A percentile compares a stretch with the other conserved stretches of the same genome.
Conservation (phyloP, 148 eudicot species). For the Agrostemma githago region DNA sequence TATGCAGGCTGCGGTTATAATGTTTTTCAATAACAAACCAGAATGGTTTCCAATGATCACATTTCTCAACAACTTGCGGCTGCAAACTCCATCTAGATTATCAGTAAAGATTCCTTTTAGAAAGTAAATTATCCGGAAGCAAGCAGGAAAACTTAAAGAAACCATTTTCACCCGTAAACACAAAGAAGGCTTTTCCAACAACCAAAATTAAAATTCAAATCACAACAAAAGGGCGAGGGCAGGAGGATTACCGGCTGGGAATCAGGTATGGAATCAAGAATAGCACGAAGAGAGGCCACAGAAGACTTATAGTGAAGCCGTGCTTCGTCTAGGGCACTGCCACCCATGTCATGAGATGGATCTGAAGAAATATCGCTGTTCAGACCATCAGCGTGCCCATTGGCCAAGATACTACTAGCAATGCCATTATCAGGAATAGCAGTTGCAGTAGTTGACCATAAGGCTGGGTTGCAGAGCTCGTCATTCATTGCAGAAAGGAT, state of each 20-base stretch:
- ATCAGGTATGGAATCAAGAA: constrained; percentile 59
- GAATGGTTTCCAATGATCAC: not conserved
- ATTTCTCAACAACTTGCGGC: not conserved
- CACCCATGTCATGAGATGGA: constrained; percentile 59
- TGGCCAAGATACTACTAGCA: constrained; percentile 13
- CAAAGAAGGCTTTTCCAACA: not conserved
- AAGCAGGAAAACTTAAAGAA: not conserved
- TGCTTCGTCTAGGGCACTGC: constrained; percentile 83
- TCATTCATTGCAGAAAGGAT: constrained; percentile 88
- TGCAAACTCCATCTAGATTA: not conserved
- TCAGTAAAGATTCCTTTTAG: no score
- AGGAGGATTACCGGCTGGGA: constrained; percentile 37
- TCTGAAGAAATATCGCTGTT: constrained; percentile 53
- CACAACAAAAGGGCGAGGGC: not conserved
- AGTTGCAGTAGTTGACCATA: constrained; percentile 57
- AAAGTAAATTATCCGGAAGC: not conserved
- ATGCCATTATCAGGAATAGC: not conserved
- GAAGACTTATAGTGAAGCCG: constrained; percentile 70
- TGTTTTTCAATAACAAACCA: not conserved
- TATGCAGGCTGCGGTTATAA: not conserved
- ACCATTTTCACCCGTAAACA: not conserved
- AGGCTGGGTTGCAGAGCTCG: constrained; percentile 76
- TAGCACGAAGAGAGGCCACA: constrained; percentile 54
- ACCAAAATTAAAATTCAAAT: not conserved
- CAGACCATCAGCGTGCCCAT: constrained; percentile 17